These are phyloP conservation scores for Chaetothyriales sp. DNA, from an alignment of 2,329 filamentous ascomycete species.

Conservation along the genomic window DNA sequence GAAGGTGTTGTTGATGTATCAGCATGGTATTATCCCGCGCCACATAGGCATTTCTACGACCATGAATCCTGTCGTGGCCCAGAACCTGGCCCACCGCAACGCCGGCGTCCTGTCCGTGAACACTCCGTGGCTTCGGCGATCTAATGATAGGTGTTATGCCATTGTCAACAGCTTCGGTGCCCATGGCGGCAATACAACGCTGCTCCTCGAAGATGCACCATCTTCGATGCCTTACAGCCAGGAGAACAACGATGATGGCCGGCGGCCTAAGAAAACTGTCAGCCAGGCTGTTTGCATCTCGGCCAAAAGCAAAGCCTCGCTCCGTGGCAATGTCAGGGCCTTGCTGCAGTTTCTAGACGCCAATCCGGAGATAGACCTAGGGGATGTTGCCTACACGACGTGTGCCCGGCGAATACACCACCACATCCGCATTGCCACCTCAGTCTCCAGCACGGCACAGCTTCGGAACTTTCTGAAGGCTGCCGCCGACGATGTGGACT, in stretches of 20 bases:
- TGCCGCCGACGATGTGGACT: no score
- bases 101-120: constrained; percentile 35
- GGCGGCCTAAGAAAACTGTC: no score
- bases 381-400: constrained; percentile 47
- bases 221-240: no score
- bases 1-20: constrained; percentile 50
- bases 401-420: constrained; percentile 51
- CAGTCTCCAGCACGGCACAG: no score
- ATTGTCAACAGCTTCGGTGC: constrained; percentile 57
- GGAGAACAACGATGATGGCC: constrained; percentile 31
- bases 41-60: constrained; percentile 52
- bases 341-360: no score
- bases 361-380: constrained; percentile 34
- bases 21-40: constrained; percentile 46
- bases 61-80: constrained; percentile 35
- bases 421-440: constrained; percentile 19
- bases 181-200: constrained; percentile 53
- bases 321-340: constrained; percentile 40
- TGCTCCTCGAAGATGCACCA: constrained; percentile 27
- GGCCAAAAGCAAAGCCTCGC: constrained; percentile 36
- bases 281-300: no score
- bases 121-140: constrained; percentile 24
- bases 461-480: no score
- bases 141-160: constrained; percentile 26
- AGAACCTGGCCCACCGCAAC: constrained; percentile 30